Evolutionary conservation across 441 rosid genomes (phyloP), one percentile per base, ranked within the genome.

Genomic region (Pelargonium citronellum): DNA sequence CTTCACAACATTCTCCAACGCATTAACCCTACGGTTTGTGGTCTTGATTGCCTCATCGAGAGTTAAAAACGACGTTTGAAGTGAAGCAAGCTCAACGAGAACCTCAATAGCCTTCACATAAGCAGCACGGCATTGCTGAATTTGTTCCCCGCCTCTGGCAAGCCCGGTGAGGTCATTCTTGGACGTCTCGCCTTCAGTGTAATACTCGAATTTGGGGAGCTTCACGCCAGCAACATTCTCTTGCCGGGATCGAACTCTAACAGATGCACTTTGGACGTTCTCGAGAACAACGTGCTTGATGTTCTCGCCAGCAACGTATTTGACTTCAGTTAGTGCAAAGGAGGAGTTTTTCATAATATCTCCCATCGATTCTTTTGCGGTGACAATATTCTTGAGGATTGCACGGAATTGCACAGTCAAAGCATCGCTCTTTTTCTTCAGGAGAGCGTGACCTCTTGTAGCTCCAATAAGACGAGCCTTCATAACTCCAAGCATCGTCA

Each of bases 41-140:
- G 77, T 74, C 73, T 74, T 74, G 63, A 74, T 74, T 12, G 77
- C 77, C 73, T 69, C 77, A 66, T 74, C 77, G 39, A 74, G 77
- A 7, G 77, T 74, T 58, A 74, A 44, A 22, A 74, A 74, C 10
- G 77, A 74, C 15, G 77, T 74, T 15, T 74, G 77, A 43, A 74
- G 73, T 0, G 77, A 74, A 64, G 77, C 77, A 55, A 74, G 77
- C 72, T 74, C 61, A 16, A 74, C 73, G 0, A 74, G 77, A 66
- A 74, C 73, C 69, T 74, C 77, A 49, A 74, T 74, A 9, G 77
- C 77, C 24, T 69, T 74, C 66, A 74, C 66, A 55, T 74, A 63
- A 39, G 77, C 77, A 41, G 72, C 66, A 0, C 73, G 69, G 13
- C 77, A 74, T 20, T 49, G 73, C 66, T 69, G 73, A 61, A 74